phyloP scores from a whole-genome alignment of 225 moss, liverwort and hornwort species.

The Sphagnum contortum region DNA sequence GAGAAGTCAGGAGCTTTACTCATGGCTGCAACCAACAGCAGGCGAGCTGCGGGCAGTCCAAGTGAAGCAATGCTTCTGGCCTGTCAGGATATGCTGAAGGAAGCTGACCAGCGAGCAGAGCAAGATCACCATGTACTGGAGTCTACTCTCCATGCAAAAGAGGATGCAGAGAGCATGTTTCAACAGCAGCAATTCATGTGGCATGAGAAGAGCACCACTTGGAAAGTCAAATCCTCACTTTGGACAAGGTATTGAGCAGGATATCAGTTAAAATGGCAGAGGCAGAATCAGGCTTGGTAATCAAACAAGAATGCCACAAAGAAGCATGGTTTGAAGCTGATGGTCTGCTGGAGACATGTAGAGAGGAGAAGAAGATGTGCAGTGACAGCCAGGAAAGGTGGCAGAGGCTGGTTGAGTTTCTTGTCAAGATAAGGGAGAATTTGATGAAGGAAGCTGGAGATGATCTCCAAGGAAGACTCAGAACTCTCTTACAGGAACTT shows the following conservation, averaged over 20 bases:
- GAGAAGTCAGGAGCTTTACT: slow-evolving; percentile 8
- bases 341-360: slow-evolving; percentile 45
- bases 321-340: slow-evolving; percentile 49
- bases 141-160: slow-evolving; percentile 37
- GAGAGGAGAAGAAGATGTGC: slow-evolving; percentile 47
- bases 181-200: slow-evolving; percentile 32
- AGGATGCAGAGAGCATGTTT: slow-evolving; percentile 35
- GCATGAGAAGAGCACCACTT: slow-evolving; percentile 40
- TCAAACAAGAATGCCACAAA: slow-evolving; percentile 56
- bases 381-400: slow-evolving; percentile 52
- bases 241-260: slow-evolving; percentile 49
- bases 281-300: slow-evolving; percentile 31
- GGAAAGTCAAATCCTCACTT: slow-evolving; percentile 37
- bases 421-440: slow-evolving; percentile 38
- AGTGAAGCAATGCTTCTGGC: slow-evolving; percentile 39
- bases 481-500: slow-evolving; percentile 36
- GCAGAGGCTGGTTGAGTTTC: slow-evolving; percentile 43
- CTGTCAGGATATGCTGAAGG: slow-evolving; percentile 52
- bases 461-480: slow-evolving; percentile 21
- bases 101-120: slow-evolving; percentile 43
- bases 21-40: slow-evolving; percentile 14
- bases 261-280: slow-evolving; percentile 47
- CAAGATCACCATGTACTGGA: slow-evolving; percentile 29
- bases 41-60: slow-evolving; percentile 23
- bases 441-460: slow-evolving; percentile 37